Evolutionary conservation across 768 basidiomycete species (phyloP), one percentile per base, ranked within the genome.

Genomic region (Tylopilus intermedius): DNA sequence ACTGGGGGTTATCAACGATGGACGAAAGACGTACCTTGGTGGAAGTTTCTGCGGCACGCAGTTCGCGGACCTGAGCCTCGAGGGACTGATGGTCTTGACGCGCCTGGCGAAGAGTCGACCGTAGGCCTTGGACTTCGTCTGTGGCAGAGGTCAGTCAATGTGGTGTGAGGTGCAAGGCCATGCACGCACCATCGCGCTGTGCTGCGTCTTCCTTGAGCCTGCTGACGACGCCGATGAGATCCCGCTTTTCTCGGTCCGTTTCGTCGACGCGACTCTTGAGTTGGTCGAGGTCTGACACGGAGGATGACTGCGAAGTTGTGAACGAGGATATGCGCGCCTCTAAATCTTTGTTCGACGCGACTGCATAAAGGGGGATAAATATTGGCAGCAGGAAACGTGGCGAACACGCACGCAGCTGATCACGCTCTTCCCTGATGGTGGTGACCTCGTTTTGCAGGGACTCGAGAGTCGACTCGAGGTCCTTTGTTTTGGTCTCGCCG

Each of bases 241-340:
- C 91, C 32, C 92, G 82, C 71, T 96, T 96, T 75, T 96, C 94
- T 49, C 88, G 79, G 57, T 96, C 91, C 1, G 79, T 79, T 55
- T 90, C 88, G 21, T 90, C 83, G 4, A 87, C 71, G 37, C 81
- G 80, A 50, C 71, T 77, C 58, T 77, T 82, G 35, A 90, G 64
- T 6, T 71, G 66, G 33, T 82, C 83, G 8, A 82, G 66, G 63
- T 86, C 86, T 1, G 75, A 71, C 4, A 83, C 82, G 2, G 88
- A 84, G 0, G 81, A 75, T 10, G 81, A 75, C 41, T 86, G 81
- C 0, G 84, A 80, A 35, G 62, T 79, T 10, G 79, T 78, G 5
- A 90, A 69, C 0, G 77, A 66, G 5, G 79, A 63, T 54, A 93
- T 61, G 62, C 86, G 79, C 29, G 75, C 65, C 67, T 84, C 76